Evolutionary conservation across 352 stramenopile species (phyloP), one percentile per base, ranked within the genome.

Genomic region (Pythium guiyangense): DNA sequence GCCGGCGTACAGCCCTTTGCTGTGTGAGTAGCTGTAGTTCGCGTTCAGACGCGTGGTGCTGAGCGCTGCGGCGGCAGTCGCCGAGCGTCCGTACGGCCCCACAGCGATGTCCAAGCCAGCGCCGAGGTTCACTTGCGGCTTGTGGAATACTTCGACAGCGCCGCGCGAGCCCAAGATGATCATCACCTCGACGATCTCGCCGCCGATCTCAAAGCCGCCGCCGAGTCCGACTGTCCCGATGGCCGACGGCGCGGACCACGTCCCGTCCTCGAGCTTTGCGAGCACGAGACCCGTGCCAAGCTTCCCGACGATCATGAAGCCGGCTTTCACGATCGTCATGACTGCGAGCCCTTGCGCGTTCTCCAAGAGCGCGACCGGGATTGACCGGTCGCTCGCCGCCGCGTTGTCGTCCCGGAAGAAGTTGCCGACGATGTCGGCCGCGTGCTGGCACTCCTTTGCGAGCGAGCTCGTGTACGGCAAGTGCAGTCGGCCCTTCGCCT

Each of bases 11-110:
- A 98, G 59, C 15, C 92, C 92, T 54, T 94, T 96, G 56, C 77
- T 92, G 18, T 96, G 70, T 43, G 71, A 90, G 63, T 98, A 98
- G 27, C 87, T 94, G 72, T 96, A 98, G 57, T 97, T 97, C 4
- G 77, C 55, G 72, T 90, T 73, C 73, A 86, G 55, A 17, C 80
- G 66, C 49, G 52, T 68, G 26, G 60, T 68, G 50, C 71, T 84
- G 31, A 77, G 59, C 15, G 73, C 77, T 0, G 77, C 90, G 18
- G 92, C 87, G 3, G 87, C 70, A 3, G 54, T 51, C 4, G 74
- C 80, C 1, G 77, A 86, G 29, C 88, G 70, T 46, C 92, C 92
- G 22, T 96, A 69, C 2, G 90, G 90, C 9, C 92, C 92, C 4
- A 97, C 58, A 0, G 88, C 77, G 18, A 97, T 66, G 49, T 90